Conservation (phyloP, 805 yeast species). For the Teunomyces aglyptinius region DNA sequence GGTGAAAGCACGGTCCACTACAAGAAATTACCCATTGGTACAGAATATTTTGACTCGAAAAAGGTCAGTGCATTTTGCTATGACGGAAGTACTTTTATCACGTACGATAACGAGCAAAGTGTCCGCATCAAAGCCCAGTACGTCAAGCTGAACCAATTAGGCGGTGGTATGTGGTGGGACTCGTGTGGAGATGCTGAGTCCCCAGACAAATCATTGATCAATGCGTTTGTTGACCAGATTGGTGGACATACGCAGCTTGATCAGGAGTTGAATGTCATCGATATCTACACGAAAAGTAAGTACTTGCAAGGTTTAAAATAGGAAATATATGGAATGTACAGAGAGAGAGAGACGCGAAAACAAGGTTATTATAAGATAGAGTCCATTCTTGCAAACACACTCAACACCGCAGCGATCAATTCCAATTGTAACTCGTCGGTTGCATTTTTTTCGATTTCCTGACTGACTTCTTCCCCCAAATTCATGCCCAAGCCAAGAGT, state of each 20-base stretch:
- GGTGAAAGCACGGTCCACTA: slow-evolving; percentile 45
- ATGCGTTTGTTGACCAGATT: slow-evolving; percentile 44
- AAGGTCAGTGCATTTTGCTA: slow-evolving; percentile 43
- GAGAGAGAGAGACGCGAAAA: not conserved
- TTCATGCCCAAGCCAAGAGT: slow-evolving; percentile 72
- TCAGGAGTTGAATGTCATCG: slow-evolving; percentile 11
- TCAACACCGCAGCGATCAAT: slow-evolving; percentile 87
- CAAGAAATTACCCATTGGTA: slow-evolving; percentile 49
- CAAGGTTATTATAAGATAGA: slow-evolving; percentile 55
- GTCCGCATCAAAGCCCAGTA: slow-evolving; percentile 59
- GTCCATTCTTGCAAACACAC: slow-evolving; percentile 91
- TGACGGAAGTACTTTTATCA: slow-evolving; percentile 16
- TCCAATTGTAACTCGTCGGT: slow-evolving; percentile 70
- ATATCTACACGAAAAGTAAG: slow-evolving; percentile 13
- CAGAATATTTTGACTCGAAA: slow-evolving; percentile 52
- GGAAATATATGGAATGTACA: slow-evolving; percentile 8
- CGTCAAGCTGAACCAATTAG: slow-evolving; percentile 48
- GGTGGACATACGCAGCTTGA: slow-evolving; percentile 21
- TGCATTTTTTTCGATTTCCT: slow-evolving; percentile 51
- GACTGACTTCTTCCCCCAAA: slow-evolving; percentile 53
- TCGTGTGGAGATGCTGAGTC: slow-evolving; percentile 65
- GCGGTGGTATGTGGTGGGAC: slow-evolving; percentile 97
- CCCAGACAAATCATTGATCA: slow-evolving; percentile 38
- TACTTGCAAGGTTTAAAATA: slow-evolving; percentile 23
- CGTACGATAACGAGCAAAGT: slow-evolving; percentile 64